Conservation (phyloP, 352 stramenopile species). For the Globisporangium rhizosaccharum region DNA sequence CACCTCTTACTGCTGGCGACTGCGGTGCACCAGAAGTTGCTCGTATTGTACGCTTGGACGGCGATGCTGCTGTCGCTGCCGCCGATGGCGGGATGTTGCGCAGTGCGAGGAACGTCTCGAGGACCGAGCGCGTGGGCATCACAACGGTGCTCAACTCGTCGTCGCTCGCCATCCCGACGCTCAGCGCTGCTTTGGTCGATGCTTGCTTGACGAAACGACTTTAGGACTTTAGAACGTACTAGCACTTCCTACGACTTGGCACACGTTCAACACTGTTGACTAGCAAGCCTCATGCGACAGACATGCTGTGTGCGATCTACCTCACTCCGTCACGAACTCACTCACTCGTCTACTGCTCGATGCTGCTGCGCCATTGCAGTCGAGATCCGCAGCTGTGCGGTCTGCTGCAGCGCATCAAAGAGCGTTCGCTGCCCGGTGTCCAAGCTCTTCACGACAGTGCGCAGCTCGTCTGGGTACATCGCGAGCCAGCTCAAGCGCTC, state of each 20-base stretch:
- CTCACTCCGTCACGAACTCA: background rate
- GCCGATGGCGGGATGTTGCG: conserved; percentile 3
- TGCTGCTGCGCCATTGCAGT: conserved; percentile 18
- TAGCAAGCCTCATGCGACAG: background rate
- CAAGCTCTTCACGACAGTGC: conserved; percentile 23
- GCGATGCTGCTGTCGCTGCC: background rate
- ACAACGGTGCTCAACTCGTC: background rate
- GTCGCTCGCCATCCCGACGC: background rate
- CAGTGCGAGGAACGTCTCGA: conserved; percentile 9
- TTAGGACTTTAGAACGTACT: background rate
- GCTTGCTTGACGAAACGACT: background rate
- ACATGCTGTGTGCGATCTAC: too few species aligned
- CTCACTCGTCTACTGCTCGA: background rate
- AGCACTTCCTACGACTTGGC: background rate
- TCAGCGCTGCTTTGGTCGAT: background rate
- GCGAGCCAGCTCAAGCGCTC: conserved; percentile 33
- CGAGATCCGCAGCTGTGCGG: conserved; percentile 44
- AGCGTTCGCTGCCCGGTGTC: conserved; percentile 23
- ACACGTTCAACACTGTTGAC: background rate
- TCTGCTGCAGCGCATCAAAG: conserved; percentile 53
- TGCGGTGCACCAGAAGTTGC: background rate
- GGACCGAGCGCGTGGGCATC: background rate
- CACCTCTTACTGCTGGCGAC: background rate
- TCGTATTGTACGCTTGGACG: conserved; percentile 2
- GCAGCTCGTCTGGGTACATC: conserved; percentile 46